Base-by-base conservation (phyloP, 345 rosid genomes). In the Arabis hirsuta region DNA sequence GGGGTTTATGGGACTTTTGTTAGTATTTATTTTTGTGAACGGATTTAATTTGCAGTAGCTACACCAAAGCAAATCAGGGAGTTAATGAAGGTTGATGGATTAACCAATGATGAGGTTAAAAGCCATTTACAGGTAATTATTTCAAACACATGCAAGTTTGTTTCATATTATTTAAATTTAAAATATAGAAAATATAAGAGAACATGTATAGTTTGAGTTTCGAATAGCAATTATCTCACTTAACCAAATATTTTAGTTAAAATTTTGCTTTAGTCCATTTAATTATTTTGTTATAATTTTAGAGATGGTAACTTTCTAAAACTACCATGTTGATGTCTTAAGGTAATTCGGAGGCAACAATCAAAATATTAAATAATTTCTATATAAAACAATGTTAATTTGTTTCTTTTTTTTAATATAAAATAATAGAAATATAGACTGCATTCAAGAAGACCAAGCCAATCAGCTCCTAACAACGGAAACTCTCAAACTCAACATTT, bases 1-100 rank as follows among this genome's bases (percentile, higher is more conserved):
- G 64, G 64, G 51, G 57, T 53, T 60, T 62, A 4, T 46, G 14
- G 14, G 42, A 52, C 36, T 36, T 45, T 76, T 13, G 14, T 41
- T 41, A 42, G 29, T n/a, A 48, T 14, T 69, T 9, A 54, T 39
- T 71, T 71, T 47, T 5, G 32, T 56, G 7, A 50, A 12, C 69
- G 73, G 51, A 62, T 46, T 76, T 7, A 34, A 34, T 34, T 75
- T 71, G 77, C 86, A 94, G 98, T 77, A 55, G 95, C 98, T 10
- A 94, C 97, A 0, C 98, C 98, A 3, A 93, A 93, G 75, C 98
- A 90, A 74, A 93, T 93, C 14, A 87, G 88, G 66, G 98, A 93
- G 84, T 75, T 86, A 27, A 93, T 93, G 97, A 90, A 94, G 74
- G 95, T 94, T 67, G 97, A 94, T 66, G 97, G 97, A 41, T 88